A percentile compares a stretch with the other conserved stretches of the same genome.
Conservation (phyloP, 345 rosid genomes). For the Acer yangbiense region DNA sequence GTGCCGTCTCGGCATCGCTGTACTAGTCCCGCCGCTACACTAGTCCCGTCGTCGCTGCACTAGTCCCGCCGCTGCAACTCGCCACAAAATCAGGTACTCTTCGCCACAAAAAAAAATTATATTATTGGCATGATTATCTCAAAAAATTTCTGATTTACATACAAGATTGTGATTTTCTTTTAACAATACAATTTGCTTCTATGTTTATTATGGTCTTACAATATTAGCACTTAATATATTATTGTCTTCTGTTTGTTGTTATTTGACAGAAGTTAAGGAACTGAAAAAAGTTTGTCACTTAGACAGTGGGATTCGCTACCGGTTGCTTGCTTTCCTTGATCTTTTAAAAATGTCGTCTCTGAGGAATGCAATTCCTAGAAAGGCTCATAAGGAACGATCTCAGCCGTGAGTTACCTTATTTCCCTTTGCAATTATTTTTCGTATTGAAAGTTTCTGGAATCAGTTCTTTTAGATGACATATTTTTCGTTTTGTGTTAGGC, state of each 20-base stretch:
- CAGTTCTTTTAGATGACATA: neutral
- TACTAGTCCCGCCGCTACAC: too few species aligned
- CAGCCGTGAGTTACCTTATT: slow-evolving; percentile 64
- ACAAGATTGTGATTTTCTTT: too few species aligned
- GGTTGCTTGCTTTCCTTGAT: neutral
- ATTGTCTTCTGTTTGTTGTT: neutral
- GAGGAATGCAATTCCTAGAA: slow-evolving; percentile 63
- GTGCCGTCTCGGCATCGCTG: too few species aligned
- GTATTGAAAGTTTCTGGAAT: neutral
- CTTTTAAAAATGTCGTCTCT: slow-evolving; percentile 70
- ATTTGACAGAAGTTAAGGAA: neutral
- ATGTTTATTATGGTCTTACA: too few species aligned
- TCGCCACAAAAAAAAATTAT: too few species aligned
- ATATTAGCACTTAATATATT: neutral
- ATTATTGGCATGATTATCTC: too few species aligned
- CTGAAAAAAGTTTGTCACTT: neutral
- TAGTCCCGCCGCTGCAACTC: too few species aligned
- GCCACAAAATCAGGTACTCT: too few species aligned
- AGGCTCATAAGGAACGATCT: slow-evolving; percentile 84
- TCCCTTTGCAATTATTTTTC: neutral
- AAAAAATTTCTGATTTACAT: too few species aligned
- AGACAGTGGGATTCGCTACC: too few species aligned
- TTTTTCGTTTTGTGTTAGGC: slow-evolving; percentile 33
- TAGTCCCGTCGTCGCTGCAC: too few species aligned
- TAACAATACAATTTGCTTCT: too few species aligned